Base-by-base conservation (phyloP, 257 asterid genomes). In the Craterostigma plantagineum region DNA sequence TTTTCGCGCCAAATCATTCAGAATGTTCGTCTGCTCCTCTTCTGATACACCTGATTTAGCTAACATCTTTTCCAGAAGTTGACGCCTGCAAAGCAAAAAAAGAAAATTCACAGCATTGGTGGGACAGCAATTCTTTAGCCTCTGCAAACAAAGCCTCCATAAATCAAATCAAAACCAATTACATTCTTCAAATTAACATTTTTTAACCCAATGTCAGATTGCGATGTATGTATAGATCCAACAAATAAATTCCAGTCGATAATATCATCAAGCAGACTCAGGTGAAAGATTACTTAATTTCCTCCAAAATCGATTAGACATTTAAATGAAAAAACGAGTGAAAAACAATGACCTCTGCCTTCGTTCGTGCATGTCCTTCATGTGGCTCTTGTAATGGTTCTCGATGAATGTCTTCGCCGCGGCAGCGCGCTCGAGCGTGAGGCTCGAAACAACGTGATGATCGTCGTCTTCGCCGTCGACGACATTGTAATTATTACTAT, bases 361-460 rank as follows among this genome's bases (percentile, higher is more conserved):
- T 16, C 96, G 81, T 50, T 63, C 65, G 50, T 77, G 76, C 38
- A 80, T 63, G 54, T 60, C 72, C 46, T 71, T 84, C 90, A 66
- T 77, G 33, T 64, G 76, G 55, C 65, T 49, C 49, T 59, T 77
- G 56, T 77, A 85, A 65, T 85, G 94, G 51, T 75, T 62, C 63
- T 85, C 96, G 27, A 80, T 80, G 51, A 67, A 71, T 50, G 77
- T 72, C 69, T 85, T 85, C 4, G 94, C 90, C 0, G 92, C 91
- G 4, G 85, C 96, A 23, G 67, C 96, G 16, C 90, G 74, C 53
- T 80, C 82, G 17, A 77, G 65, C 4, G 96, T 85, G 56, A 65
- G 45, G 66, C 48, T 63, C 4, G 93, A 76, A 23, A 23, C 30
- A 6, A 2, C 30, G 30, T 23, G 30, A 9, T 78, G 52, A 43